Evolutionary conservation across 164 flowering plant species (phyloP).

Genomic region (Vitis cinerea): DNA sequence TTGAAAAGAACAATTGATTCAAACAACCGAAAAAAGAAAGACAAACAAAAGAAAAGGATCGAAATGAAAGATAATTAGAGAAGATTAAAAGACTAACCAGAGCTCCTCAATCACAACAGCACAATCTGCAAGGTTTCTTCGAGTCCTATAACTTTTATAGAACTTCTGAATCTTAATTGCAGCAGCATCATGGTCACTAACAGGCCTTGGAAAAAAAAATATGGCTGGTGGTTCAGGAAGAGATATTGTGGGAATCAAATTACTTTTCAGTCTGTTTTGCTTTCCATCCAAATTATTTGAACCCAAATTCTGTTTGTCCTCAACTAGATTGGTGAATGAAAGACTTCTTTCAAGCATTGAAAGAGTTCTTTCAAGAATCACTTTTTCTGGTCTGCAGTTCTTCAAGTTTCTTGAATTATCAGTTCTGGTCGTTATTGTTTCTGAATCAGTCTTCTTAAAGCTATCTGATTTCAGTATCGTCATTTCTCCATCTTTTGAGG

Average conservation of each 20-base stretch:
- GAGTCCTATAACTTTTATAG: slow-evolving; percentile 66
- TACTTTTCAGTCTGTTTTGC: slow-evolving; percentile 10
- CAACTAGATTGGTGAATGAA: slow-evolving; percentile 32
- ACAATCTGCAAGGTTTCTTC: slow-evolving; percentile 78
- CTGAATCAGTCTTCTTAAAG: slow-evolving; percentile 17
- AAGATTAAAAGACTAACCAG: slow-evolving; percentile 35
- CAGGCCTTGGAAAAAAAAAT: slow-evolving; percentile 45
- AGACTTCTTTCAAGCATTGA: slow-evolving; percentile 25
- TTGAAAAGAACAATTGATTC: background rate
- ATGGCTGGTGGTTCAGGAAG: slow-evolving; percentile 35
- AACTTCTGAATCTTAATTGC: slow-evolving; percentile 67
- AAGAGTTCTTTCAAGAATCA: slow-evolving; percentile 18
- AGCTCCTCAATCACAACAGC: slow-evolving; percentile 75
- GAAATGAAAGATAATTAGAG: background rate
- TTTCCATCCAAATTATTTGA: background rate
- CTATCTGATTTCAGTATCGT: slow-evolving; percentile 22
- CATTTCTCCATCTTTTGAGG: slow-evolving; percentile 9
- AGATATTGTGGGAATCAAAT: slow-evolving; percentile 21
- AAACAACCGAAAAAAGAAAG: background rate
- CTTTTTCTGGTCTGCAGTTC: slow-evolving; percentile 24
- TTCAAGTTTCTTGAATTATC: slow-evolving; percentile 21
- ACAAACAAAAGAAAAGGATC: background rate
- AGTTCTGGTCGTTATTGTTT: background rate
- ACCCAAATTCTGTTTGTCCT: slow-evolving; percentile 6
- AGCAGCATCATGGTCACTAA: slow-evolving; percentile 55